Percentiles rank a stretch among this genome's conserved stretches.
Conservation (phyloP, 805 yeast genomes). For the Candida endomychidarum region DNA sequence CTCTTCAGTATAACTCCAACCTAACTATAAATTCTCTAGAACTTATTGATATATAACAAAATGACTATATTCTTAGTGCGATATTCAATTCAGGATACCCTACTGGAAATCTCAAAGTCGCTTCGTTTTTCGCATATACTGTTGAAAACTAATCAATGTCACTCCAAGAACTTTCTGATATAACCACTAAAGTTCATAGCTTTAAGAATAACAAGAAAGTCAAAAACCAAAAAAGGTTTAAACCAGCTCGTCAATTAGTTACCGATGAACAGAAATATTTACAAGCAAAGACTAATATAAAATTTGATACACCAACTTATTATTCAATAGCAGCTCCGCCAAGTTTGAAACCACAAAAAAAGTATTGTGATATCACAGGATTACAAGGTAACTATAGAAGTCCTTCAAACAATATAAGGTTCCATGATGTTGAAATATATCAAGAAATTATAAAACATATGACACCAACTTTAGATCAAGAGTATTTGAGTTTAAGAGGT, state of each 20-base stretch:
- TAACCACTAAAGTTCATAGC: slow-evolving; percentile 42
- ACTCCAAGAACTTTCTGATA: slow-evolving; percentile 5
- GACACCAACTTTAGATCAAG: slow-evolving; percentile 92
- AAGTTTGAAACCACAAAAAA: slow-evolving; percentile 72
- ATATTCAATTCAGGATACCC: no score
- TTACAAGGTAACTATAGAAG: slow-evolving; percentile 72
- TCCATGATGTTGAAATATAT: slow-evolving; percentile 80
- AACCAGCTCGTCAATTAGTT: slow-evolving; percentile 69
- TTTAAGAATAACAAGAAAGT: slow-evolving; percentile 56
- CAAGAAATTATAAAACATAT: slow-evolving; percentile 68
- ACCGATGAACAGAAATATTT: slow-evolving; percentile 76
- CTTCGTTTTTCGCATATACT: no score
- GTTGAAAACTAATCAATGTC: not conserved
- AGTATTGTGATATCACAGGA: slow-evolving; percentile 94
- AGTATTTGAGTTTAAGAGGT: slow-evolving; percentile 79
- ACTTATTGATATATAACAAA: no score
- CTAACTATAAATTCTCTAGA: no score
- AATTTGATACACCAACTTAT: slow-evolving; percentile 61
- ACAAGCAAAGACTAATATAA: slow-evolving; percentile 38
- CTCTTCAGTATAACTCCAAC: no score
- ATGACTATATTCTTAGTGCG: no score
- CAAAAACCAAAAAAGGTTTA: slow-evolving; percentile 60
- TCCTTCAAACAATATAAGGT: slow-evolving; percentile 73
- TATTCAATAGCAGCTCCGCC: slow-evolving; percentile 83
- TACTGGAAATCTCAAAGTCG: no score